These are phyloP conservation scores for Syzygium aromaticum DNA, from an alignment of 345 rosid species.

Conservation along the genomic window DNA sequence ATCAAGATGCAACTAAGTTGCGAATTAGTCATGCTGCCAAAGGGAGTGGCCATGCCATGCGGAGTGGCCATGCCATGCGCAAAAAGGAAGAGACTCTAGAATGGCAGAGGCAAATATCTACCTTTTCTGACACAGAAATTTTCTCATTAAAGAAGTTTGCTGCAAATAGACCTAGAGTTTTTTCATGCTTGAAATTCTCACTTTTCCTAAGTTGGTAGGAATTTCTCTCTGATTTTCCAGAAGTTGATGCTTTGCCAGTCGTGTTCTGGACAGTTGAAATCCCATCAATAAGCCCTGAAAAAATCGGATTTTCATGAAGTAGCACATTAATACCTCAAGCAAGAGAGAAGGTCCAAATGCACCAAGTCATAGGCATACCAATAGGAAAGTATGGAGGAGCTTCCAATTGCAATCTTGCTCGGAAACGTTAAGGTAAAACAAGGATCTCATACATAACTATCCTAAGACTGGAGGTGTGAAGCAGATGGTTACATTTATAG, in stretches of 20 bases:
- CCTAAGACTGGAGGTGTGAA: not conserved
- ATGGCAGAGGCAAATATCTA: not conserved
- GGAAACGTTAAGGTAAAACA: not conserved
- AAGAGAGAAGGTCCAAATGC: not conserved
- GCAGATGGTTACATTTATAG: not conserved
- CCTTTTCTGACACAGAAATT: conserved; percentile 39
- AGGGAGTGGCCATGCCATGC: not conserved
- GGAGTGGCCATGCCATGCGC: not conserved
- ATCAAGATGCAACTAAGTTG: not conserved
- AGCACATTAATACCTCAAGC: not conserved
- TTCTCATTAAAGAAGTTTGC: conserved; percentile 32
- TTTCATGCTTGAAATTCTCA: not conserved
- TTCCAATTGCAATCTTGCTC: not conserved
- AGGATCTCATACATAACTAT: not conserved
- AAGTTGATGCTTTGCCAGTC: conserved; percentile 17
- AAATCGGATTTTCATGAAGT: not conserved
- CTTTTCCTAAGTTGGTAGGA: conserved; percentile 2
- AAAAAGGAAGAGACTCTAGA: not conserved
- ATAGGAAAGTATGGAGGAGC: not conserved
- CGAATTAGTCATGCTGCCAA: too few relatives aligned
- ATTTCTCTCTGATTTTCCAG: conserved; percentile 8
- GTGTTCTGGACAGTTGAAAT: not conserved
- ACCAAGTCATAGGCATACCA: not conserved
- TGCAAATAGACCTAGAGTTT: conserved; percentile 11
- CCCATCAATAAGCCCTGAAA: not conserved